Percentiles rank a stretch among this genome's conserved stretches.
These are phyloP conservation scores for Urostyla sp. DNA, from an alignment of 73 alveolate genomes.

Conservation along the genomic window DNA sequence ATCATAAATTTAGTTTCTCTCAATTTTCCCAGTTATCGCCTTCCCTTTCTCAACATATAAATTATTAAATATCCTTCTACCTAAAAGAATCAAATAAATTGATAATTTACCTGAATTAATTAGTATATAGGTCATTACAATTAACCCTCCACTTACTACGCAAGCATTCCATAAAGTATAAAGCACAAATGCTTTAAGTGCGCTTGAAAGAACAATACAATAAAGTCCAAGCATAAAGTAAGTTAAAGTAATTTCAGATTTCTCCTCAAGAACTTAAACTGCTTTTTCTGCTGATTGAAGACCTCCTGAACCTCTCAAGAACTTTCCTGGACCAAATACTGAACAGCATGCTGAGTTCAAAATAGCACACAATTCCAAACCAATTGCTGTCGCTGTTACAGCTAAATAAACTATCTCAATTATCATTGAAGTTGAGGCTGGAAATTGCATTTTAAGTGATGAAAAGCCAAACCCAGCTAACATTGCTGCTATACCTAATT, in stretches of 20 bases:
- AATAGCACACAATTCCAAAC: slow-evolving; percentile 49
- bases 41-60: slow-evolving; percentile 44
- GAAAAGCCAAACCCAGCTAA: slow-evolving; percentile 59
- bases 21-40: slow-evolving; percentile 60
- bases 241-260: slow-evolving; percentile 29
- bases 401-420: slow-evolving; percentile 32
- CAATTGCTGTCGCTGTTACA: slow-evolving; percentile 53
- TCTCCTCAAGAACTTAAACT: slow-evolving; percentile 49
- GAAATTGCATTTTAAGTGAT: slow-evolving; percentile 54
- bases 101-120: background rate
- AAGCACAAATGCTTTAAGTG: slow-evolving; percentile 49
- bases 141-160: slow-evolving; percentile 46
- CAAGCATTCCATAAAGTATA: slow-evolving; percentile 62
- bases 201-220: slow-evolving; percentile 40
- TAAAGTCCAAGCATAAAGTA: slow-evolving; percentile 51
- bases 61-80: slow-evolving; percentile 30
- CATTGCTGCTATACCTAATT: slow-evolving; percentile 55
- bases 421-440: slow-evolving; percentile 34
- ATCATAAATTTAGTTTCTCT: slow-evolving; percentile 20
- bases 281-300: slow-evolving; percentile 61
- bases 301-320: slow-evolving; percentile 60
- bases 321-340: slow-evolving; percentile 64
- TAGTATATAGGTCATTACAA: slow-evolving; percentile 17
- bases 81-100: background rate
- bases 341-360: slow-evolving; percentile 59